A percentile compares a stretch with the other conserved stretches of the same genome.
phyloP scores from a whole-genome alignment of 768 basidiomycete species.

The Pisolithus marmoratus region DNA sequence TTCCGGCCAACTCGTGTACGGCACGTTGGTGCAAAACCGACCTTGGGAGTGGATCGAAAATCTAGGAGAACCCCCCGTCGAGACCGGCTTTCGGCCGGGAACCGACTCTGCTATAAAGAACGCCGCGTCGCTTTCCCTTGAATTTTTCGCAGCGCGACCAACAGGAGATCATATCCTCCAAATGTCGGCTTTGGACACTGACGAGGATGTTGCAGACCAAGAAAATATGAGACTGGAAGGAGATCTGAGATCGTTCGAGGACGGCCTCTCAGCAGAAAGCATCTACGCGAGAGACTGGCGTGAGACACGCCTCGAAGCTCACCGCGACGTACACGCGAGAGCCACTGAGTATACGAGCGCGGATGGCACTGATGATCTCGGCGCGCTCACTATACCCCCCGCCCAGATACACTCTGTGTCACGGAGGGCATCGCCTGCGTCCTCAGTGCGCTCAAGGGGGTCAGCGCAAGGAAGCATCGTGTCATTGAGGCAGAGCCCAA shows the following conservation, averaged over 20 bases:
- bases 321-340: slow-evolving; percentile 11
- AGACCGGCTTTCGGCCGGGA: slow-evolving; percentile 39
- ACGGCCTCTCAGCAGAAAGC: slow-evolving; percentile 55
- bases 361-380: slow-evolving; percentile 27
- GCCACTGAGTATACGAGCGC: slow-evolving; percentile 7
- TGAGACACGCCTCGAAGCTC: slow-evolving; percentile 48
- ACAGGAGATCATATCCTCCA: slow-evolving; percentile 52
- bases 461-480: slow-evolving; percentile 24
- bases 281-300: slow-evolving; percentile 74
- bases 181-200: neutral
- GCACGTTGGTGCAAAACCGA: slow-evolving; percentile 56
- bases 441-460: slow-evolving; percentile 41
- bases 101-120: slow-evolving; percentile 52
- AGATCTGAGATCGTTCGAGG: slow-evolving; percentile 57
- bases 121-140: slow-evolving; percentile 64
- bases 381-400: slow-evolving; percentile 20
- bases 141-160: slow-evolving; percentile 58
- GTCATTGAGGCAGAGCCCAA: slow-evolving; percentile 44
- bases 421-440: slow-evolving; percentile 42
- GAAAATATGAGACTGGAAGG: slow-evolving; percentile 28
- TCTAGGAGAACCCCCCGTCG: slow-evolving; percentile 43
- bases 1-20: slow-evolving; percentile 43
- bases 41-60: slow-evolving; percentile 89
- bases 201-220: slow-evolving; percentile 16
- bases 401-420: slow-evolving; percentile 19